Base-by-base conservation (phyloP, 129 eudicot genomes). In the Centrapalus pauciflorus region DNA sequence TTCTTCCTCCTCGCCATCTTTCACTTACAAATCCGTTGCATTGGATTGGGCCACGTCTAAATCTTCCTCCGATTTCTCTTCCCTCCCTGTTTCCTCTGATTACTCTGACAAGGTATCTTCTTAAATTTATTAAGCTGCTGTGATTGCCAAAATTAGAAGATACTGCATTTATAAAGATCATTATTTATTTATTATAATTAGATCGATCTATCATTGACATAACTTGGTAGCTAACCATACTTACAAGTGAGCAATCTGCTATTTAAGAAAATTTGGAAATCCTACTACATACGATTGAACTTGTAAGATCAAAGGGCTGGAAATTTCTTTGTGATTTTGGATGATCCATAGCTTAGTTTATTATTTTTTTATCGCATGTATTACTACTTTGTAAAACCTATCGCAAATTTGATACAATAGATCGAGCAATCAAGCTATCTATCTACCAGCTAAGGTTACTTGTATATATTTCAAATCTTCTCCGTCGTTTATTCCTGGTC, bases 1-100 rank as follows among this genome's bases (percentile, higher is more conserved):
- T 23, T 72, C 87, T 23, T 34, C 80, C 24, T 34, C 86, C 5
- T 19, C 59, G 29, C 30, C 59, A 38, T 55, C 73, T 32, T 38
- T 60, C 67, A 7, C 50, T n/a, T 60, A 65, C 76, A 28, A 21
- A 41, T 20, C 74, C 45, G 7, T 68, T 24, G 8, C 69, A 25
- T 30, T 69, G 4, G 45, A 45, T 66, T 78, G 64, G 62, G 16
- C 62, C 21, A 68, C 16, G 11, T 33, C 33, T n/a, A 25, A 73
- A 55, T 11, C 61, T 13, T 55, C 28, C 23, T 24, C 29, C 78
- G 12, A 20, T 68, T 30, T 37, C 16, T 41, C 50, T 49, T 48
- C 40, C 59, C 21, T 17, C 3, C 17, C 49, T 55, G 16, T 20
- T 50, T 16, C 63, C 46, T 46, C 27, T 61, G 33, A 50, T 23